These are phyloP conservation scores for Senna tora DNA, from an alignment of 306 rosid species.

Conservation along the genomic window DNA sequence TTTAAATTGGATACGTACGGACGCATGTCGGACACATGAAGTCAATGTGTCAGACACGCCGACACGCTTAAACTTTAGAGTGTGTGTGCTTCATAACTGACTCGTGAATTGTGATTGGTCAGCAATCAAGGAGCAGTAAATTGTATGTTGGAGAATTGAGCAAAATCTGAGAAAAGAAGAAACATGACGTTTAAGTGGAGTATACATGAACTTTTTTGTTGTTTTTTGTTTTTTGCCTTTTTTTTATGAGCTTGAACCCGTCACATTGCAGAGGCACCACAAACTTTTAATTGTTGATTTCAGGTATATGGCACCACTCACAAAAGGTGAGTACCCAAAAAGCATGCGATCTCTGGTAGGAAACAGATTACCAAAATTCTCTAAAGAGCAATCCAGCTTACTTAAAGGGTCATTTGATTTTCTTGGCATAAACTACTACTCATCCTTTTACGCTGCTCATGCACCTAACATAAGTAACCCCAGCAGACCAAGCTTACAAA, in stretches of 20 bases:
- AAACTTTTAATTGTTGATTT: not conserved
- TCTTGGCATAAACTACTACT: constrained; percentile 31
- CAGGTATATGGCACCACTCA: constrained; percentile 26
- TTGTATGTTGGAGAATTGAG: no score
- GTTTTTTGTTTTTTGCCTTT: no score
- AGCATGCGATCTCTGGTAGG: constrained; percentile 20
- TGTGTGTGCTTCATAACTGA: no score
- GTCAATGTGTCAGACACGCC: no score
- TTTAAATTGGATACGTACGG: no score
- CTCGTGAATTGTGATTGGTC: not conserved
- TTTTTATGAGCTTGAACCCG: no score
- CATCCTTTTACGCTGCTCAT: constrained; percentile 9
- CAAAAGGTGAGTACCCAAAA: constrained; percentile 23
- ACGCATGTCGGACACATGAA: no score
- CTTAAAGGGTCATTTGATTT: constrained; percentile 16
- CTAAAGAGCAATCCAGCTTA: constrained; percentile 4
- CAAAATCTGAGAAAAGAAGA: no score
- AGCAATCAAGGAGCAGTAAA: not conserved
- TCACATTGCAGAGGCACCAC: no score
- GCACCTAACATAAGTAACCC: not conserved
- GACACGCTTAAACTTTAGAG: no score
- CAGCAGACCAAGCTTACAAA: not conserved
- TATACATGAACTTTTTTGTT: no score
- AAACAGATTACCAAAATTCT: constrained; percentile 15
- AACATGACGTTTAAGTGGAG: no score